Conservation (phyloP, 331 rosid species). For the Ulmus americana region DNA sequence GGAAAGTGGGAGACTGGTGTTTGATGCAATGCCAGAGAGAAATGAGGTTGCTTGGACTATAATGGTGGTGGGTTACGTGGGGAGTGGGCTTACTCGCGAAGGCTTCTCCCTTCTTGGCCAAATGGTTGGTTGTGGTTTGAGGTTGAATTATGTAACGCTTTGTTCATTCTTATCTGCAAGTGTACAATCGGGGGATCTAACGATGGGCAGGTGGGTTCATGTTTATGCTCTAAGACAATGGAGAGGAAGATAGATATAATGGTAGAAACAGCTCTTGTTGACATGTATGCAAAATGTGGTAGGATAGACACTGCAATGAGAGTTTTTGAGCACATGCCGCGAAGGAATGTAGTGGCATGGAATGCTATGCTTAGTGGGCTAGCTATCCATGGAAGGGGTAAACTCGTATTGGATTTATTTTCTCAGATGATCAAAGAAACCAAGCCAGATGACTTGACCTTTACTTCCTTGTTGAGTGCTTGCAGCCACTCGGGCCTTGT, state of each 20-base stretch:
- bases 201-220: constrained; percentile 61
- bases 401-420: constrained; percentile 39
- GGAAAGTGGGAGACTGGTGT: constrained; percentile 48
- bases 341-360: constrained; percentile 64
- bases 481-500: constrained; percentile 70
- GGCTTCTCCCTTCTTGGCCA: constrained; percentile 43
- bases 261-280: constrained; percentile 62
- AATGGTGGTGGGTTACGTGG: constrained; percentile 51
- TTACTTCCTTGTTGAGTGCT: constrained; percentile 55
- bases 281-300: constrained; percentile 74
- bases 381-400: constrained; percentile 69
- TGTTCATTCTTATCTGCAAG: constrained; percentile 55
- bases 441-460: constrained; percentile 64
- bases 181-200: constrained; percentile 47
- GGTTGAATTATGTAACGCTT: constrained; percentile 46
- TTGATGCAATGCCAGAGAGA: constrained; percentile 60
- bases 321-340: constrained; percentile 39
- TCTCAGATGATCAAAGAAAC: constrained; percentile 46
- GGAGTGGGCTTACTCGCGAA: constrained; percentile 39
- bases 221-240: constrained; percentile 51
- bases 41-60: constrained; percentile 80
- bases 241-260: constrained; percentile 39
- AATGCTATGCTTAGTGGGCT: constrained; percentile 69
- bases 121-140: constrained; percentile 41
- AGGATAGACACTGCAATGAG: constrained; percentile 39